Conservation (phyloP, 805 yeast species). For the Saccharomycopsis olivae region DNA sequence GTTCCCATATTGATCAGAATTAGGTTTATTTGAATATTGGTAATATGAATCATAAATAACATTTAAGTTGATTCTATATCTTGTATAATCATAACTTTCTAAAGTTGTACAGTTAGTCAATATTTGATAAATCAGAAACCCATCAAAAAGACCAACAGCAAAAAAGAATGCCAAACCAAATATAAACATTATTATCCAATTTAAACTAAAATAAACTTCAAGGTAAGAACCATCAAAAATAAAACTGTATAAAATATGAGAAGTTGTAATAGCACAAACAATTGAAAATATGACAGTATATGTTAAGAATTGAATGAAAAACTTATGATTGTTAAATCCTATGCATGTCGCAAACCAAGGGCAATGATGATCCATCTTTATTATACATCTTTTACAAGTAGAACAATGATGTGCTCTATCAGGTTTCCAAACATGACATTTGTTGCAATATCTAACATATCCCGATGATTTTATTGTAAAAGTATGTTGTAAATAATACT, state of each 20-base stretch:
- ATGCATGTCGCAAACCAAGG: conserved; percentile 93
- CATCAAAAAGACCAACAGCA: conserved; percentile 46
- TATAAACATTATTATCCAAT: conserved; percentile 50
- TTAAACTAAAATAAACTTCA: conserved; percentile 39
- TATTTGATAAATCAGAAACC: conserved; percentile 49
- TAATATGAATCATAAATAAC: conserved; percentile 27
- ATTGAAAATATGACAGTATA: conserved; percentile 41
- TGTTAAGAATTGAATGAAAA: conserved; percentile 61
- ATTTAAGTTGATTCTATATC: conserved; percentile 33
- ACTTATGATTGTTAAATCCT: conserved; percentile 73
- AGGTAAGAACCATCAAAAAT: conserved; percentile 32
- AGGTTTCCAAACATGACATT: conserved; percentile 67
- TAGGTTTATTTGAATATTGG: conserved; percentile 33
- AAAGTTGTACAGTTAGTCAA: conserved; percentile 66
- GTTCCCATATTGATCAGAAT: conserved; percentile 43
- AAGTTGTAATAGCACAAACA: conserved; percentile 31
- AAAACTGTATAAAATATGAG: conserved; percentile 37
- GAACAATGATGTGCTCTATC: conserved; percentile 83
- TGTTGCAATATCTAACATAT: conserved; percentile 44
- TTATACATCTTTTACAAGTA: conserved; percentile 59
- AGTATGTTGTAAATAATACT: conserved; percentile 25
- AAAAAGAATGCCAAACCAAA: conserved; percentile 42
- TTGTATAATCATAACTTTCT: conserved; percentile 52
- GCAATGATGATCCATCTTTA: conserved; percentile 88
- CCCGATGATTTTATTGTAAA: conserved; percentile 30